These are phyloP conservation scores for Lophiotrema nucula DNA, from an alignment of 495 filamentous ascomycete genomes.

Conservation along the genomic window DNA sequence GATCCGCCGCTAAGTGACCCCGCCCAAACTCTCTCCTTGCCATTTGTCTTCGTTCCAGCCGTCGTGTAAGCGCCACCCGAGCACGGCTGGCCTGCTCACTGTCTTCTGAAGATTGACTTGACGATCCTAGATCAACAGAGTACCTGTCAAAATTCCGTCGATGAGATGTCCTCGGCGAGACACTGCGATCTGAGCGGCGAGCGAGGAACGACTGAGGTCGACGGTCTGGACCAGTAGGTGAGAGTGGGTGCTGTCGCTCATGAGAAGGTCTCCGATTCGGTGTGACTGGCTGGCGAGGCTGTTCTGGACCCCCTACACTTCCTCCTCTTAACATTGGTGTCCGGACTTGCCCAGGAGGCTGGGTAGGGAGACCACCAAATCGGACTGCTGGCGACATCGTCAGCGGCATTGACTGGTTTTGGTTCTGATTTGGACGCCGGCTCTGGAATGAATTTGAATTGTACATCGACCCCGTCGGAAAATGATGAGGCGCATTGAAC, in stretches of 20 bases:
- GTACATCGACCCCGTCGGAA: too few species aligned
- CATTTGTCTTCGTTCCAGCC: not conserved
- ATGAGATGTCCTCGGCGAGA: conserved; percentile 19
- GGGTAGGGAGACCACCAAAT: too few species aligned
- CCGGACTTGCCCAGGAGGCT: too few species aligned
- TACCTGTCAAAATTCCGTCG: conserved; percentile 18
- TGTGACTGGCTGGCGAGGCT: conserved; percentile 4
- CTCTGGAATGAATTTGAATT: too few species aligned
- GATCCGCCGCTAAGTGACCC: not conserved
- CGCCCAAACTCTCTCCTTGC: conserved; percentile 1
- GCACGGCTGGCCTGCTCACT: not conserved
- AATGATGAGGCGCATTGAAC: too few species aligned
- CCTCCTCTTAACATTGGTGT: too few species aligned
- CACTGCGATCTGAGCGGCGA: conserved; percentile 23
- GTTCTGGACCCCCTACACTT: not conserved
- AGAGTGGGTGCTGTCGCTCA: conserved; percentile 1
- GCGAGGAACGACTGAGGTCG: conserved; percentile 3
- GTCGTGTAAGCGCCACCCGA: not conserved
- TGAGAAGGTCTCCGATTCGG: conserved; percentile 12
- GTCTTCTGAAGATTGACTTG: conserved; percentile 1
- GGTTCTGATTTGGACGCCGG: too few species aligned
- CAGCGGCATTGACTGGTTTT: too few species aligned
- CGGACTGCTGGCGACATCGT: too few species aligned
- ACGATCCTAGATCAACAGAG: conserved; percentile 3
- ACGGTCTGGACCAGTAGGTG: conserved; percentile 9